Evolutionary conservation across 345 rosid genomes (phyloP).

Genomic region (Rhodamnia argentea): DNA sequence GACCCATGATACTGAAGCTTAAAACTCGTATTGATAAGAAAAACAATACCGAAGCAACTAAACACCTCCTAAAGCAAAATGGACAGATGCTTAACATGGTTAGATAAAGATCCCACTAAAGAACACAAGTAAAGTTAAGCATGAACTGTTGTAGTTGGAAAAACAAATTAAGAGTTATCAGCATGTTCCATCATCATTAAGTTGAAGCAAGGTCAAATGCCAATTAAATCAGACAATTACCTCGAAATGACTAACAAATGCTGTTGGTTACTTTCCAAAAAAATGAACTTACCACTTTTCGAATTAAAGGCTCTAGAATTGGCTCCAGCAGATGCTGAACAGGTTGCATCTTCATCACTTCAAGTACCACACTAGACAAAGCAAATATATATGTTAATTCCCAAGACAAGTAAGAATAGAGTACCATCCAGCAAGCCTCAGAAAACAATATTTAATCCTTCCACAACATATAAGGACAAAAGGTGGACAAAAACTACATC

Average conservation of each 20-base stretch:
- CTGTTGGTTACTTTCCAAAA: background rate
- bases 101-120: background rate
- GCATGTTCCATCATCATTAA: background rate
- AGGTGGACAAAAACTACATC: background rate
- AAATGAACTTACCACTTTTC: constrained; percentile 68
- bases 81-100: background rate
- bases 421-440: background rate
- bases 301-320: constrained; percentile 84
- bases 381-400: background rate
- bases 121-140: background rate
- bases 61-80: background rate
- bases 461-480: background rate
- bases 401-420: background rate
- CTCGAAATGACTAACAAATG: background rate
- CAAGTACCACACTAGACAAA: constrained; percentile 73
- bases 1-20: background rate
- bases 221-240: background rate
- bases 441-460: background rate
- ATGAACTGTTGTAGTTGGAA: background rate
- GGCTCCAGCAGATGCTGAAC: constrained; percentile 75
- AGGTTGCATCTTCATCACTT: constrained; percentile 68
- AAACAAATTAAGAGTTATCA: background rate
- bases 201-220: background rate
- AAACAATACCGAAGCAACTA: background rate
- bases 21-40: background rate